These are phyloP conservation scores for Coemansia sp. DNA, from an alignment of 192 early-diverging fungal genomes.

Conservation along the genomic window DNA sequence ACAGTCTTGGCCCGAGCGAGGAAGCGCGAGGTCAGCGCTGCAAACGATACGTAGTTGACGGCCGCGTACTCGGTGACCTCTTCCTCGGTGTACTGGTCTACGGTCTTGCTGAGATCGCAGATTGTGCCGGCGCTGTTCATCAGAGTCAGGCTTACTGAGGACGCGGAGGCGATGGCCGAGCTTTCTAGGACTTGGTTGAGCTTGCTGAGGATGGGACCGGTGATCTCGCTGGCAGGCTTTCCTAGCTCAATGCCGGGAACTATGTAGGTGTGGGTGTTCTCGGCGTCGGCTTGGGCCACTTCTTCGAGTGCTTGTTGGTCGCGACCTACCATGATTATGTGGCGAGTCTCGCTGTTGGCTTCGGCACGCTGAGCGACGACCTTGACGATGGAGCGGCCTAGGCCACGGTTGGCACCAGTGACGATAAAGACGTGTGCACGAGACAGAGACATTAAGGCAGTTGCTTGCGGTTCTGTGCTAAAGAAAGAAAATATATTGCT, in stretches of 20 bases:
- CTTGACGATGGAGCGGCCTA: constrained; percentile 58
- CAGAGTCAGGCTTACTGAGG: constrained; percentile 51
- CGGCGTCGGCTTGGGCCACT: constrained; percentile 11
- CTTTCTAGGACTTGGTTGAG: neutral
- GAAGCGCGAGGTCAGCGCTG: constrained; percentile 48
- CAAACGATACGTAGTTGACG: constrained; percentile 62
- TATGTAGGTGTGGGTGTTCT: constrained; percentile 15
- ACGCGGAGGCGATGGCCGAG: neutral
- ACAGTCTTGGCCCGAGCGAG: constrained; percentile 11
- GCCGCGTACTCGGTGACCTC: constrained; percentile 55
- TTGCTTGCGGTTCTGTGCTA: neutral
- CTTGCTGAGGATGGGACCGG: constrained; percentile 11
- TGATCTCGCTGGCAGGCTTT: neutral
- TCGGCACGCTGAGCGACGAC: constrained; percentile 33
- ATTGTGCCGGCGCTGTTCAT: constrained; percentile 78
- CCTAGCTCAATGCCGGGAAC: constrained; percentile 18
- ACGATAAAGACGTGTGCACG: constrained; percentile 45
- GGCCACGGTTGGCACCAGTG: constrained; percentile 67
- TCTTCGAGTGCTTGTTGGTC: constrained; percentile 31
- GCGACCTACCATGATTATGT: constrained; percentile 64
- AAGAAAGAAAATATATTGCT: neutral
- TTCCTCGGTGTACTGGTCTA: constrained; percentile 51
- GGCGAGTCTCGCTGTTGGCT: constrained; percentile 20
- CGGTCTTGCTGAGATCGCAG: constrained; percentile 63
- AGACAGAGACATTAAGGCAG: neutral